phyloP scores from a whole-genome alignment of 495 filamentous ascomycete species.

The Penicillium argentinense region DNA sequence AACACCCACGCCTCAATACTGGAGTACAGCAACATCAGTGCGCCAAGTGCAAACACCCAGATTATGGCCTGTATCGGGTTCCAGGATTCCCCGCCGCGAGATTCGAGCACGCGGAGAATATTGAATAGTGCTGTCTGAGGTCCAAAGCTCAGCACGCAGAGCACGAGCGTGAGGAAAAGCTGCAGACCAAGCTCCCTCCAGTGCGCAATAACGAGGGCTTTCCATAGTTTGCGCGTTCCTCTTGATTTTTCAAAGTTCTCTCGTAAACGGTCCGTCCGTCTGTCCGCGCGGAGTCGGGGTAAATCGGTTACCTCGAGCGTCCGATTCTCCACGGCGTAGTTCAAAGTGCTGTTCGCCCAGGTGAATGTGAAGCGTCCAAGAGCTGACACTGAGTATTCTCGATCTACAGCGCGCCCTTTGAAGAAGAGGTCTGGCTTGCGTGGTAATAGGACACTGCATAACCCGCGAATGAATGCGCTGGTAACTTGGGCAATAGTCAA shows the following conservation, averaged over 20 bases:
- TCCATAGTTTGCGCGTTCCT: slow-evolving; percentile 58
- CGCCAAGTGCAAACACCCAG: slow-evolving; percentile 66
- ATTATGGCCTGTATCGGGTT: slow-evolving; percentile 53
- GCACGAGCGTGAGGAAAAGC: slow-evolving; percentile 49
- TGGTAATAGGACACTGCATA: slow-evolving; percentile 49
- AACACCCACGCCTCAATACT: slow-evolving; percentile 61
- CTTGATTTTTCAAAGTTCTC: slow-evolving; percentile 51
- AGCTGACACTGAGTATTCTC: slow-evolving; percentile 59
- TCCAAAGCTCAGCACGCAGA: slow-evolving; percentile 60
- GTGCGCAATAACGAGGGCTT: slow-evolving; percentile 57
- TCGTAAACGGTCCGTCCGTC: slow-evolving; percentile 29
- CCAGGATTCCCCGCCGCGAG: slow-evolving; percentile 34
- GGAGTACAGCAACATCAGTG: slow-evolving; percentile 52
- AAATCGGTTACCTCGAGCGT: slow-evolving; percentile 60
- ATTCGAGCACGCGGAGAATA: slow-evolving; percentile 63
- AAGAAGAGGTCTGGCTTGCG: slow-evolving; percentile 65
- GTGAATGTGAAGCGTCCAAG: slow-evolving; percentile 61
- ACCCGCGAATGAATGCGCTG: slow-evolving; percentile 28
- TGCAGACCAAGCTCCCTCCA: slow-evolving; percentile 53
- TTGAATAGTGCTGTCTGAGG: slow-evolving; percentile 70
- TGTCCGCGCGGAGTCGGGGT: slow-evolving; percentile 40
- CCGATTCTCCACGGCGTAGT: slow-evolving; percentile 52
- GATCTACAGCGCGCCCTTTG: slow-evolving; percentile 60
- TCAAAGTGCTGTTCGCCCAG: slow-evolving; percentile 59
- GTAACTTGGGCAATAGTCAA: slow-evolving; percentile 24